Evolutionary conservation across 2,329 filamentous ascomycete genomes (phyloP).

Genomic region (Pyrenochaeta sp.): DNA sequence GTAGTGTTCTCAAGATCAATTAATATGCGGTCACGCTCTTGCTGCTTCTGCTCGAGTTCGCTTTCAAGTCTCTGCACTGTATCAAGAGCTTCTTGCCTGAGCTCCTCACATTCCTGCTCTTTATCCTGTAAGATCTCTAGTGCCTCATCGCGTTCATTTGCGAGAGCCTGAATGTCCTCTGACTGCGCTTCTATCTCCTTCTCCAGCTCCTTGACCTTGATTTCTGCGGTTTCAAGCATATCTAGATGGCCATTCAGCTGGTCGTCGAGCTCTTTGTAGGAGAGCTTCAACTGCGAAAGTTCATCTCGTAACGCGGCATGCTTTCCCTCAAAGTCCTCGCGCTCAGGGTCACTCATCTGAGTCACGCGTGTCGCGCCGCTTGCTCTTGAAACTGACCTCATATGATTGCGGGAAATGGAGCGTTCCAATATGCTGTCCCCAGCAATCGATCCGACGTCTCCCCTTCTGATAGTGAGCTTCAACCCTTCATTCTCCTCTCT

Average conservation of each 20-base stretch:
- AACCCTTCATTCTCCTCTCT: constrained; percentile 98
- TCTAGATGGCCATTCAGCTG: constrained; percentile 82
- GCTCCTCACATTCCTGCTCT: constrained; percentile 60
- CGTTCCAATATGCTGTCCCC: constrained; percentile 93
- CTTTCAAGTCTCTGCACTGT: constrained; percentile 66
- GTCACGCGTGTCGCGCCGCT: constrained; percentile 68
- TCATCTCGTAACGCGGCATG: constrained; percentile 86
- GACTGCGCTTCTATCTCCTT: constrained; percentile 81
- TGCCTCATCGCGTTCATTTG: constrained; percentile 86
- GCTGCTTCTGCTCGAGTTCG: constrained; percentile 75
- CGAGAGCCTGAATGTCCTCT: constrained; percentile 80
- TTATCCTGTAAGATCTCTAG: constrained; percentile 75
- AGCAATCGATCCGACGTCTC: constrained; percentile 67
- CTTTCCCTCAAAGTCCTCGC: constrained; percentile 86
- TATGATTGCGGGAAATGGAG: constrained; percentile 85
- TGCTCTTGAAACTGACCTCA: constrained; percentile 76
- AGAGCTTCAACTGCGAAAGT: constrained; percentile 83
- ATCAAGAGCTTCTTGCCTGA: constrained; percentile 67
- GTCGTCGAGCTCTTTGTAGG: constrained; percentile 86
- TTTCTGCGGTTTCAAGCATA: constrained; percentile 75
- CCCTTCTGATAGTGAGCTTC: constrained; percentile 84
- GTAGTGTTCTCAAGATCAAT: constrained; percentile 77
- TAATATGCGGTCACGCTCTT: constrained; percentile 74
- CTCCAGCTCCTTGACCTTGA: constrained; percentile 72
- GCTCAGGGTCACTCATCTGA: constrained; percentile 67